A percentile compares a stretch with the other conserved stretches of the same genome.
Conservation (phyloP, 257 asterid genomes). For the Solanum boliviense region DNA sequence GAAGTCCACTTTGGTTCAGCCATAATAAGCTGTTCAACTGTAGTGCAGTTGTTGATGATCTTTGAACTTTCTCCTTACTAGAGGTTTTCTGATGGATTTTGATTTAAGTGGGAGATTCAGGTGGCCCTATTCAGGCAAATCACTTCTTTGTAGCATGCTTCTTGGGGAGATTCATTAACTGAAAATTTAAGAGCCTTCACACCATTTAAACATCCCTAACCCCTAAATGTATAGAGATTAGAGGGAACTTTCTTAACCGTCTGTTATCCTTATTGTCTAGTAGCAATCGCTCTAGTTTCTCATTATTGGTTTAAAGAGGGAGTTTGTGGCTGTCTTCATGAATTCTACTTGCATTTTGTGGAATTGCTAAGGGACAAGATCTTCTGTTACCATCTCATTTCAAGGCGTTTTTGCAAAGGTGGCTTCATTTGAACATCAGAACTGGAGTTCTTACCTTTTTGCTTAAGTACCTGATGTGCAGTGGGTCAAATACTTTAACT, state of each 20-base stretch:
- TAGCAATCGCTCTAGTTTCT: slow-evolving; percentile 26
- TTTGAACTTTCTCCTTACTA: slow-evolving; percentile 21
- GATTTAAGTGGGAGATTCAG: slow-evolving; percentile 34
- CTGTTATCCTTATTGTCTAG: slow-evolving; percentile 21
- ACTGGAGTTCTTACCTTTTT: slow-evolving; percentile 53
- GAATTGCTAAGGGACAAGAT: slow-evolving; percentile 26
- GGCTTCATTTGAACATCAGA: slow-evolving; percentile 54
- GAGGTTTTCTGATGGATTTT: slow-evolving; percentile 29
- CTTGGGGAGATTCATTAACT: slow-evolving; percentile 35
- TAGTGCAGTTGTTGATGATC: slow-evolving; percentile 26
- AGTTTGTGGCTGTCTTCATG: slow-evolving; percentile 19
- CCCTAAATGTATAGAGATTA: slow-evolving; percentile 1
- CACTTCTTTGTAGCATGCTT: slow-evolving; percentile 19
- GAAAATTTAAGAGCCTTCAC: slow-evolving; percentile 25
- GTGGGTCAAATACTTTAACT: slow-evolving; percentile 37
- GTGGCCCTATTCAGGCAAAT: slow-evolving; percentile 1
- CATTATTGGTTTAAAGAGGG: slow-evolving; percentile 36
- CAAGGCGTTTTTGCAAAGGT: slow-evolving; percentile 49
- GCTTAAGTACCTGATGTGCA: slow-evolving; percentile 48
- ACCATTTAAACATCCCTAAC: slow-evolving; percentile 20
- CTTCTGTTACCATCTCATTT: slow-evolving; percentile 35
- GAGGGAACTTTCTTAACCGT: slow-evolving; percentile 18
- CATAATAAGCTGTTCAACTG: slow-evolving; percentile 20
- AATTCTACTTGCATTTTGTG: slow-evolving; percentile 20
- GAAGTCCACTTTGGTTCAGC: slow-evolving; percentile 29